These are phyloP conservation scores for Fusarium scirpi DNA, from an alignment of 2,329 filamentous ascomycete species.

Conservation along the genomic window DNA sequence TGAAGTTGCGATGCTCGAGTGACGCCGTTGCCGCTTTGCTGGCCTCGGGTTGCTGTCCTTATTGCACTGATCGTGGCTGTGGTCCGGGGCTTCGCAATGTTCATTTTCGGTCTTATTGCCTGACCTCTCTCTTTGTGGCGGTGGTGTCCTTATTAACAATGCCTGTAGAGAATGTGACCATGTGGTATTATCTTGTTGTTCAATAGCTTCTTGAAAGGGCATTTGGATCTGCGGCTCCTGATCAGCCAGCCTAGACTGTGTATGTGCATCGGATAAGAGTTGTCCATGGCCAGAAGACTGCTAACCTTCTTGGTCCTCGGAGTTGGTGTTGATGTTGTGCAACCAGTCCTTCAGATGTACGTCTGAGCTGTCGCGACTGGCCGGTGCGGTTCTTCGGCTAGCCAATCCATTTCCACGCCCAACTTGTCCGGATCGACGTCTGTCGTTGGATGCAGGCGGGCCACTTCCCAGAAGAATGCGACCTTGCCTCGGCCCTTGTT, in stretches of 20 bases:
- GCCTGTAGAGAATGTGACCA: slow-evolving; percentile 38
- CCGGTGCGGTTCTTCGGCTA: slow-evolving; percentile 12
- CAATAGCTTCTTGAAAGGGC: neutral
- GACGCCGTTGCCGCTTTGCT: slow-evolving; percentile 19
- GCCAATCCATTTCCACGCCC: slow-evolving; percentile 20
- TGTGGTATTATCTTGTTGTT: slow-evolving; percentile 2
- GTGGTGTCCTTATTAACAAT: slow-evolving; percentile 37
- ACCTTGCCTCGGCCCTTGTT: slow-evolving; percentile 27
- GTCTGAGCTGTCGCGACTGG: slow-evolving; percentile 27
- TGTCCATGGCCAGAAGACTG: slow-evolving; percentile 21
- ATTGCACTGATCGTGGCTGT: neutral
- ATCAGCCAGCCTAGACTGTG: slow-evolving; percentile 3
- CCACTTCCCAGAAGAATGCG: slow-evolving; percentile 23
- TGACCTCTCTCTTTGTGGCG: slow-evolving; percentile 12
- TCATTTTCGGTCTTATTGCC: neutral
- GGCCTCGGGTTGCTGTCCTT: neutral
- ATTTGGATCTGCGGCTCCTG: slow-evolving; percentile 2
- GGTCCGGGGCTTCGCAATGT: neutral
- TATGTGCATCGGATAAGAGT: neutral
- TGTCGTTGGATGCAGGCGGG: slow-evolving; percentile 5
- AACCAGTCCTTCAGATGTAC: slow-evolving; percentile 25
- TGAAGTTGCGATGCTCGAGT: slow-evolving; percentile 13
- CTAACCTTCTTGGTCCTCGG: slow-evolving; percentile 41
- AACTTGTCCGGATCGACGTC: slow-evolving; percentile 22
- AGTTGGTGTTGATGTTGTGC: slow-evolving; percentile 19